phyloP scores from a whole-genome alignment of 2,329 filamentous ascomycete species.

The Colletotrichum falcatum region DNA sequence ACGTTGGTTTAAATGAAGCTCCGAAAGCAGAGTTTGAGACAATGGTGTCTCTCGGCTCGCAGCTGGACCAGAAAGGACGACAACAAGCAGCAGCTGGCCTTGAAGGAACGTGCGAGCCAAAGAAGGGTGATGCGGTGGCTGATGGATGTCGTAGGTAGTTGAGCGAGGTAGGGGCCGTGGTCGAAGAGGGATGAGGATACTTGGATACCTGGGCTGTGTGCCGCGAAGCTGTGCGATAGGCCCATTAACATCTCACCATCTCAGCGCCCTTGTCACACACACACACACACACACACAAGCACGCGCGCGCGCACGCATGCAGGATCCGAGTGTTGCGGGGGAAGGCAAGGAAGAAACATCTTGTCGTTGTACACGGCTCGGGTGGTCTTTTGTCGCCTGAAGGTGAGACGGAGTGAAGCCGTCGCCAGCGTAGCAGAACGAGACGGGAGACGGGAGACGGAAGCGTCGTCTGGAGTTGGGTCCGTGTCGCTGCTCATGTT shows the following conservation, averaged over 20 bases:
- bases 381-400: slow-evolving; percentile 9
- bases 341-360: neutral
- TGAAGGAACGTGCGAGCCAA: slow-evolving; percentile 24
- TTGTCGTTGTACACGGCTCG: slow-evolving; percentile 8
- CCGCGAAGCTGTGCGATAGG: slow-evolving; percentile 11
- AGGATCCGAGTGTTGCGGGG: slow-evolving; percentile 15
- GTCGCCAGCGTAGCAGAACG: slow-evolving; percentile 19
- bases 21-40: slow-evolving; percentile 7
- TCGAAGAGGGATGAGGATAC: neutral
- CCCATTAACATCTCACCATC: slow-evolving; percentile 13
- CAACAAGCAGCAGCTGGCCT: neutral
- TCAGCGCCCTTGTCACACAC: slow-evolving; percentile 2
- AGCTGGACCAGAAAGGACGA: neutral
- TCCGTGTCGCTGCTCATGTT: slow-evolving; percentile 6
- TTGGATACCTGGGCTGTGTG: too few relatives aligned
- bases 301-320: neutral
- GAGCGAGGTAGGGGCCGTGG: slow-evolving; percentile 19
- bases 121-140: slow-evolving; percentile 6
- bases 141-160: slow-evolving; percentile 15
- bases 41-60: slow-evolving; percentile 17
- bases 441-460: slow-evolving; percentile 6
- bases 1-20: slow-evolving; percentile 12
- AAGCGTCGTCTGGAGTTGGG: slow-evolving; percentile 9
- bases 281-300: neutral
- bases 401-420: slow-evolving; percentile 14